Percentiles rank a stretch among this genome's conserved stretches.
These are phyloP conservation scores for Eimeria acervulina DNA, from an alignment of 169 alveolate species.

Conservation along the genomic window DNA sequence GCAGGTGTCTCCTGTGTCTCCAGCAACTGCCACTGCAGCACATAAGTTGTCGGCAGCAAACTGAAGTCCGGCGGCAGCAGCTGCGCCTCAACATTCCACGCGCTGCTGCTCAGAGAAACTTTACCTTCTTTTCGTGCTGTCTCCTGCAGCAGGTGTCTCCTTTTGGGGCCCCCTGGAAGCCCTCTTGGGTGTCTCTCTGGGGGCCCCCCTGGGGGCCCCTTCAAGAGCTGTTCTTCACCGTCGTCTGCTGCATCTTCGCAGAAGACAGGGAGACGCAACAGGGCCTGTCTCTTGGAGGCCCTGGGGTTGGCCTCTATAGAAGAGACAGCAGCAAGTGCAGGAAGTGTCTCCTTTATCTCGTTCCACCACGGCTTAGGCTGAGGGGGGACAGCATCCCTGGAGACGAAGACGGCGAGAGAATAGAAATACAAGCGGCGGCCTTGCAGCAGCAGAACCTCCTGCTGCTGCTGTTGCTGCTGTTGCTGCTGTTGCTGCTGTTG, in stretches of 20 bases:
- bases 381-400: constrained; percentile 4
- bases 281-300: not conserved
- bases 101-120: not conserved
- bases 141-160: not conserved
- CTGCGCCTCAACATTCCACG: not conserved
- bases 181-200: no score
- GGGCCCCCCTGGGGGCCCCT: no score
- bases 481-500: not conserved
- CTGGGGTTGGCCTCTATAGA: not conserved
- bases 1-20: not conserved
- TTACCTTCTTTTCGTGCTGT: not conserved
- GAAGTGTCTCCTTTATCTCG: not conserved
- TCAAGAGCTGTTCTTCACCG: not conserved
- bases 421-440: constrained; percentile 37
- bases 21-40: constrained; percentile 67
- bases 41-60: constrained; percentile 32
- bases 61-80: constrained; percentile 30
- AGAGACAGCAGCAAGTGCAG: not conserved
- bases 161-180: no score
- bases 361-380: not conserved
- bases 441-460: not conserved
- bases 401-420: not conserved
- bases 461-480: not conserved
- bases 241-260: not conserved
- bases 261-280: constrained; percentile 37